Evolutionary conservation across 257 asterid genomes (phyloP).

Genomic region (Hygrophila difformis): DNA sequence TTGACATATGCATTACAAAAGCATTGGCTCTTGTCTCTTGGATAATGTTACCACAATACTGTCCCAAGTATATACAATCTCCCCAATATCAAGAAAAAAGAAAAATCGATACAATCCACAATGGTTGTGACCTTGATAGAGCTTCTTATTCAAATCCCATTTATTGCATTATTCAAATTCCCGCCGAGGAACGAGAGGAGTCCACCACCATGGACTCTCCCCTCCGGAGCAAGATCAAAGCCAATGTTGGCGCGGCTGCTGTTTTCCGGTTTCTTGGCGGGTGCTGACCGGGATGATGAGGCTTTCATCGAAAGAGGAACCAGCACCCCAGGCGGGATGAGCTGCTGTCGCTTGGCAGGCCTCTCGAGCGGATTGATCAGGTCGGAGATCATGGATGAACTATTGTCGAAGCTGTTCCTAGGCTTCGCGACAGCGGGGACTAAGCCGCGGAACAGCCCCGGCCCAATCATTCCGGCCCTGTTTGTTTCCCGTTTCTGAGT

Average conservation of each 20-base stretch:
- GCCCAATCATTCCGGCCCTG: slow-evolving; percentile 52
- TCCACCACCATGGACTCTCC: slow-evolving; percentile 96
- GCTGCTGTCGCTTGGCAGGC: slow-evolving; percentile 41
- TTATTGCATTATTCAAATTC: slow-evolving; percentile 39
- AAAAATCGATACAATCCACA: slow-evolving; percentile 9
- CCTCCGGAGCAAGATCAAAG: slow-evolving; percentile 56
- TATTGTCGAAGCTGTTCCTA: slow-evolving; percentile 29
- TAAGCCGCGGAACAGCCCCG: slow-evolving; percentile 68
- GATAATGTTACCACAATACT: too few relatives aligned
- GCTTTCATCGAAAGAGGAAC: slow-evolving; percentile 87
- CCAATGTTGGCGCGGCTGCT: slow-evolving; percentile 21
- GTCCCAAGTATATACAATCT: too few relatives aligned
- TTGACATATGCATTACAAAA: too few relatives aligned
- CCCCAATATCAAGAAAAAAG: slow-evolving; percentile 1
- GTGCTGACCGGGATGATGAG: slow-evolving; percentile 29
- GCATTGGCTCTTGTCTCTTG: too few relatives aligned
- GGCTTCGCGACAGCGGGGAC: slow-evolving; percentile 31
- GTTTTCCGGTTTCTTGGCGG: slow-evolving; percentile 36
- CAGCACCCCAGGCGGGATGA: slow-evolving; percentile 76
- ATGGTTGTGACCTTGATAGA: slow-evolving; percentile 7
- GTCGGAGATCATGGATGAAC: slow-evolving; percentile 48
- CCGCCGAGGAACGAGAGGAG: slow-evolving; percentile 79
- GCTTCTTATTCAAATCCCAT: slow-evolving; percentile 30
- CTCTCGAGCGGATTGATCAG: slow-evolving; percentile 32
- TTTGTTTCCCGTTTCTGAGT: slow-evolving; percentile 42